Base-by-base conservation (phyloP, 2,329 filamentous ascomycete species). In the Bipolaris victoriae region DNA sequence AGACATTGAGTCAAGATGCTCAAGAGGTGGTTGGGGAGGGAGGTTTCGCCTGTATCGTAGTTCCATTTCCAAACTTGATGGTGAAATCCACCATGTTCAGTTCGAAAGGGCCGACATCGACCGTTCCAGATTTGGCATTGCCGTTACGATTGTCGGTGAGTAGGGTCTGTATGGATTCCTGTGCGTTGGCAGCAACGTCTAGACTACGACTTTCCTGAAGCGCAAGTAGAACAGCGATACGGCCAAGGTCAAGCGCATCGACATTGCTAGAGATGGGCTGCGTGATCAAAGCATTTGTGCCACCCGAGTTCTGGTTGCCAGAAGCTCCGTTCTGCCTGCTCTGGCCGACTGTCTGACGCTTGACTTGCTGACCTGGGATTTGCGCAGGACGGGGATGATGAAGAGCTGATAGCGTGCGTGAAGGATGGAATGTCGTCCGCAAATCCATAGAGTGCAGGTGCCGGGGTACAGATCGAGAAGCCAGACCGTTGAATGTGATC, bases 401-500 rank as follows among this genome's bases (percentile, higher is more conserved):
- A 15, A 73, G 61, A 7, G 64, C 47, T 41, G 70, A 67, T 1
- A 72, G 57, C 2, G 68, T 64, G 7, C 63, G 63, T 15, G 69
- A 65, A 22, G 70, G 62, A 18, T 66, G 60, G 9, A 68, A 50
- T 3, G 61, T 57, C 2, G 52, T 52, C 10, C 64, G 65, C 1
- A 70, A 43, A 24, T 71, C 47, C 39, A 75, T 49, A 7, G 65
- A 63, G 5, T 66, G 58, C 40, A 64, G 55, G n/a, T 37, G 35
- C 16, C 52, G 35, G 6, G 43, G 18, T 6, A 62, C 37, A 7
- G 72, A 75, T 40, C 74, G 70, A 46, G 72, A 71, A 5, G 74
- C 66, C 9, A 76, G 66, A 1, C 76, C 89, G 65, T 90, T 85
- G 74, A 97, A 96, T 0, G 90, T 92, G 15, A 98, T 89, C 3